Base-by-base conservation (phyloP, 768 basidiomycete genomes). In the Phanerochaete sordida region DNA sequence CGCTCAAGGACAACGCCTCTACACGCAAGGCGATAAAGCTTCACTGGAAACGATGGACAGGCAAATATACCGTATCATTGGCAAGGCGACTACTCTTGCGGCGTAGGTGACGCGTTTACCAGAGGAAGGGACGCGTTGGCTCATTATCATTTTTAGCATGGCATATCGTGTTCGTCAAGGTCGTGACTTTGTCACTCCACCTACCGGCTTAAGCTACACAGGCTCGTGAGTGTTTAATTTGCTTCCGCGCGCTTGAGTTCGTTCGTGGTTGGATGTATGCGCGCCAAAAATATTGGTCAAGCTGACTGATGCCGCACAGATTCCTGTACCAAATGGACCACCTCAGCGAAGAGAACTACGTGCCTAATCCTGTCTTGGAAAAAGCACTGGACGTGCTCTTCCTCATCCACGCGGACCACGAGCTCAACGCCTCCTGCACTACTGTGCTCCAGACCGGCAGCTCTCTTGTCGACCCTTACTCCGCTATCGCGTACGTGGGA, bases 311-410 rank as follows among this genome's bases (percentile, higher is more conserved):
- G 21, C 11, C 7, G 24, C 3, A 24, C 62, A 91, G 88, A 7
- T 96, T 95, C 79, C 72, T 96, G 52, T 96, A 93, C 74, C 90
- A 94, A 75, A 88, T 95, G 80, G 93, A 95, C 64, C 86, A 93
- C 67, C 77, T 92, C 13, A 81, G 86, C 61, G 81, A 88, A 71
- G 76, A 84, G 66, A 76, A 86, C 64, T 95, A 93, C 74, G 77
- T 70, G 19, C 94, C 94, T 0, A 90, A 91, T 65, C 92, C 94
- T 0, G 82, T 94, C 21, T 82, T 96, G 8, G 90, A 86, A 69
- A 93, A 90, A 66, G 94, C 94, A 3, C 79, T 96, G 57, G 94
- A 96, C 68, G 84, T 89, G 19, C 76, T 96, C 24, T 96, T 95
- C 79, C 78, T 95, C 57, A 77, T 95, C 26, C 92, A 93, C 67